Evolutionary conservation across 2,329 filamentous ascomycete species (phyloP), one percentile per base, ranked within the genome.

Genomic region (Claviceps paspali): DNA sequence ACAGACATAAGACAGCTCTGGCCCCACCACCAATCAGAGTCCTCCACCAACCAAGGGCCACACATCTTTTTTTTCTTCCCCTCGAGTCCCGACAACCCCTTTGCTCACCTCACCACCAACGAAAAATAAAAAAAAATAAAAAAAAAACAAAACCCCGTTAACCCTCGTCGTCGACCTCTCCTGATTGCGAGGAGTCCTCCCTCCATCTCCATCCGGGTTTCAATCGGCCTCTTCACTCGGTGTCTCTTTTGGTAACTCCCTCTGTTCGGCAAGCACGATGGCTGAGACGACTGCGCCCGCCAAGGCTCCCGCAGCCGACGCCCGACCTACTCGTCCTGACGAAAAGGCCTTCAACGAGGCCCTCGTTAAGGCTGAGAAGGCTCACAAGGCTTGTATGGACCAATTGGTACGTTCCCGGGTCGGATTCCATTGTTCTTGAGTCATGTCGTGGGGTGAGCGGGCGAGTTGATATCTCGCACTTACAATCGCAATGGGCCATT

Each of bases 271-370:
- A 45, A 48, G 57, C 47, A 54, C 63, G 52, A 63, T 63, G 59
- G 60, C 65, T 43, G 60, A 65, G 39, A 57, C 64, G 41, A 57
- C 62, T 42, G 54, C 65, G 58, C 63, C 38, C 40, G 57, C 62
- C 43, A 55, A 66, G 42, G 57, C 63, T 46, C 48, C 54, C 43
- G 60, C 58, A 48, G 60, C 59, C 39, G 56, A 64, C 44, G 54
- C 55, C 52, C 85, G 78, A 64, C 86, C 87, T 38, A 73, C 82
- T 62, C 85, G 82, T 70, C 91, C 91, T 33, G 83, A 95, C 60
- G 82, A 91, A 65, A 80, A 79, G 47, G 66, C 70, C 49, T 98
- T 79, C 69, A 86, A 93, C 65, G 72, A 78, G 56, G 71, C 73
- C 45, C 70, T 94, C 43, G 78, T 75, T 35, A 75, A 81, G 63